phyloP scores from a whole-genome alignment of 108 stramenopile genomes.

The Nitzschia palea region DNA sequence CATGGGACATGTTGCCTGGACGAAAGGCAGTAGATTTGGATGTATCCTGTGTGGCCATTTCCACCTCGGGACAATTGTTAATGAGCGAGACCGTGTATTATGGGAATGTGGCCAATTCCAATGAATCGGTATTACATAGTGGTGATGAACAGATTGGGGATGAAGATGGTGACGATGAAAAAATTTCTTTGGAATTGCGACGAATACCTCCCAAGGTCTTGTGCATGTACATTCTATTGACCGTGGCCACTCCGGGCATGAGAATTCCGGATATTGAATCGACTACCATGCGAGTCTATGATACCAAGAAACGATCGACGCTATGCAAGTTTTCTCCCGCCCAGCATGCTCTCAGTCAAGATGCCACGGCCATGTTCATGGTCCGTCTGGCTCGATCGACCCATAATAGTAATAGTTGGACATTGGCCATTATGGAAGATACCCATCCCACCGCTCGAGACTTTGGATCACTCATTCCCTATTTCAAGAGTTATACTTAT shows the following conservation, averaged over 20 bases:
- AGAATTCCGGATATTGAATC: slow-evolving; percentile 40
- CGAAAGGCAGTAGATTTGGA: slow-evolving; percentile 43
- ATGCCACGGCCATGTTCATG: slow-evolving; percentile 41
- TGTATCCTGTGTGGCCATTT: slow-evolving; percentile 41
- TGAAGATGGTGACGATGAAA: slow-evolving; percentile 39
- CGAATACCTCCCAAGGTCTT: slow-evolving; percentile 28
- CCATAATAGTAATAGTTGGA: slow-evolving; percentile 23
- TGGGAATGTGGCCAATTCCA: slow-evolving; percentile 48
- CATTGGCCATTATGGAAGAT: slow-evolving; percentile 44
- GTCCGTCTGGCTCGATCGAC: slow-evolving; percentile 30
- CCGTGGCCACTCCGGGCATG: slow-evolving; percentile 43
- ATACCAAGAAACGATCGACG: slow-evolving; percentile 8
- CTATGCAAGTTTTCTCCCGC: slow-evolving; percentile 37
- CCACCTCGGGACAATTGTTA: slow-evolving; percentile 24
- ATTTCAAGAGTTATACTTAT: slow-evolving; percentile 46
- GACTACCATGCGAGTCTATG: slow-evolving; percentile 30
- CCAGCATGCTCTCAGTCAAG: slow-evolving; percentile 6
- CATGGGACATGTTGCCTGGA: slow-evolving; percentile 35
- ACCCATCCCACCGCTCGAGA: slow-evolving; percentile 34
- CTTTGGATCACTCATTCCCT: slow-evolving; percentile 50
- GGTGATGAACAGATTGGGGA: slow-evolving; percentile 45
- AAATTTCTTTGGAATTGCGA: slow-evolving; percentile 35
- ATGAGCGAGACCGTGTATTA: slow-evolving; percentile 54
- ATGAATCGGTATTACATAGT: slow-evolving; percentile 40
- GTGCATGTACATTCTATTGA: slow-evolving; percentile 42